A percentile compares a stretch with the other conserved stretches of the same genome.
Evolutionary conservation across 192 early-diverging fungal genomes (phyloP).

Genomic region (Chytriomyces hyalinus): DNA sequence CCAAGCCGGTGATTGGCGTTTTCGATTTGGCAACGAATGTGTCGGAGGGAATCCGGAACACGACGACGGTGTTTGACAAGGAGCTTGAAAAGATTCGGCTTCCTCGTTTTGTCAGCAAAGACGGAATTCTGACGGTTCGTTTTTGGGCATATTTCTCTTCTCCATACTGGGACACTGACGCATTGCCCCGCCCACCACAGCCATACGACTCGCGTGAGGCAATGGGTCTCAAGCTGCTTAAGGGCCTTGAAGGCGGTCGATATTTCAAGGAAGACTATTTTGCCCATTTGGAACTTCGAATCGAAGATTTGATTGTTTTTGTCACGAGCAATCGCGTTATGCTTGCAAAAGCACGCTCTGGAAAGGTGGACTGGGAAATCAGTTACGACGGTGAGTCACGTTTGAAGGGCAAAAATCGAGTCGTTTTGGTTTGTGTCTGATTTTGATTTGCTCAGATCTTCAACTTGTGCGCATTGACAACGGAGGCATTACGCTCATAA

Average conservation of each 20-base stretch:
- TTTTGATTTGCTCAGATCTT: constrained; percentile 35
- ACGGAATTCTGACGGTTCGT: constrained; percentile 73
- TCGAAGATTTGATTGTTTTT: constrained; percentile 84
- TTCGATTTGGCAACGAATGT: constrained; percentile 95
- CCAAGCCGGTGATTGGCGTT: constrained; percentile 94
- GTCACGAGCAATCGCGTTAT: constrained; percentile 80
- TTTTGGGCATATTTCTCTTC: constrained; percentile 29
- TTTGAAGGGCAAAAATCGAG: too few species aligned
- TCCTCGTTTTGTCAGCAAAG: constrained; percentile 83
- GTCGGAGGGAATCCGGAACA: constrained; percentile 82
- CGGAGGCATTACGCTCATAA: constrained; percentile 45
- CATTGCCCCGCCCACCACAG: constrained; percentile 8
- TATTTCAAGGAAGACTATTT: constrained; percentile 86
- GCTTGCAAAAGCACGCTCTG: constrained; percentile 70
- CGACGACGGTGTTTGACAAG: constrained; percentile 86
- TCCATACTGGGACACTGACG: neutral
- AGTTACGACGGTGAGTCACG: constrained; percentile 58
- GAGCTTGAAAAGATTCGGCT: constrained; percentile 83
- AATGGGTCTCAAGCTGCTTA: constrained; percentile 84
- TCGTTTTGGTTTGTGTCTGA: neutral
- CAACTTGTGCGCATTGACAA: constrained; percentile 46
- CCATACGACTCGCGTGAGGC: constrained; percentile 79
- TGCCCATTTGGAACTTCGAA: constrained; percentile 82
- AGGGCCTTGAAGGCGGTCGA: constrained; percentile 74
- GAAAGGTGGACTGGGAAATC: constrained; percentile 85